These are phyloP conservation scores for Salix brachista DNA, from an alignment of 345 rosid species.

Conservation along the genomic window DNA sequence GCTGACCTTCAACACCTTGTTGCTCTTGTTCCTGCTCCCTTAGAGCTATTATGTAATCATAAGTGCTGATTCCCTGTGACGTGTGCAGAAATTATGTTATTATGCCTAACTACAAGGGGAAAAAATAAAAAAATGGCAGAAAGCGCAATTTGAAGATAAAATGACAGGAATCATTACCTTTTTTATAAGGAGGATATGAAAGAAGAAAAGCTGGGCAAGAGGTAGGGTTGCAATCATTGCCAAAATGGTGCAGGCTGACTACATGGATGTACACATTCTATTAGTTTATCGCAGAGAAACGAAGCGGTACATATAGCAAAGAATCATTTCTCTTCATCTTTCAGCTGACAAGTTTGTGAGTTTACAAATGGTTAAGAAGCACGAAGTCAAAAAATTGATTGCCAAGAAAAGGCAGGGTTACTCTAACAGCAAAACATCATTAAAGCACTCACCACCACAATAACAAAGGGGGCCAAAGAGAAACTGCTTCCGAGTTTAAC, in stretches of 20 bases:
- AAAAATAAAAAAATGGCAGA: not conserved
- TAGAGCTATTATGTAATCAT: constrained; percentile 93
- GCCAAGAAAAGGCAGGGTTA: not conserved
- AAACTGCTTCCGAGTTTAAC: constrained; percentile 94
- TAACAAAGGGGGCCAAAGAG: constrained; percentile 78
- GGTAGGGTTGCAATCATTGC: constrained; percentile 96
- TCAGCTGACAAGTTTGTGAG: not conserved
- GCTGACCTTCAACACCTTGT: constrained; percentile 82
- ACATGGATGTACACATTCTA: constrained; percentile 19
- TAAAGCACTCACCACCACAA: constrained; percentile 74
- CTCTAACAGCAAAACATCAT: not conserved
- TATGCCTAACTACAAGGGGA: not conserved
- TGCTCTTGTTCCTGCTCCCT: constrained; percentile 97
- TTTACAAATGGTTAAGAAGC: not conserved
- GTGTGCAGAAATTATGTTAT: constrained; percentile 2
- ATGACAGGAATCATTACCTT: constrained; percentile 45
- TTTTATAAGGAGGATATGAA: constrained; percentile 86
- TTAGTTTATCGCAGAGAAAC: not conserved
- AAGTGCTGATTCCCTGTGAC: constrained; percentile 91
- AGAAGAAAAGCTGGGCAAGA: constrained; percentile 94
- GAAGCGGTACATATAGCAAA: not conserved
- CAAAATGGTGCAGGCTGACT: constrained; percentile 78
- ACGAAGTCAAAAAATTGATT: not conserved
- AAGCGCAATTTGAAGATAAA: not conserved
- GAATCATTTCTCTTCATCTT: not conserved